Conservation (phyloP, 2,329 filamentous ascomycete genomes). For the Colletotrichum gloeosporioides region DNA sequence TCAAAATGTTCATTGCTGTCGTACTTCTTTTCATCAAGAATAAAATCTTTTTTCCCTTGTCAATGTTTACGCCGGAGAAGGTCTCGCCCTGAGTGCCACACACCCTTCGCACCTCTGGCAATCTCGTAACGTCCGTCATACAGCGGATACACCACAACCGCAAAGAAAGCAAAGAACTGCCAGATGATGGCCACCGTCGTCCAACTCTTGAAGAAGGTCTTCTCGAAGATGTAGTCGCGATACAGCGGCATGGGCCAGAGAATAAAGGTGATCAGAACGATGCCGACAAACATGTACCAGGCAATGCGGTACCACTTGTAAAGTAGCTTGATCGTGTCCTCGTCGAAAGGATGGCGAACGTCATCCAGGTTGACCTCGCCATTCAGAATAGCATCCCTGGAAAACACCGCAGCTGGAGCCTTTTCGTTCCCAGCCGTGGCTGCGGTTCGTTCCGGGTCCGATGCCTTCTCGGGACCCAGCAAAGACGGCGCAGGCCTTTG, state of each 20-base stretch:
- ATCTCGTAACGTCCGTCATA: neutral
- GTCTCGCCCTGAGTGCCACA: neutral
- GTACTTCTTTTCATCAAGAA: neutral
- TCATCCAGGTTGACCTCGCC: neutral
- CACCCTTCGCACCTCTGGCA: neutral
- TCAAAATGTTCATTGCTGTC: neutral
- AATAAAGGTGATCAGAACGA: neutral
- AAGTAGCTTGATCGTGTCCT: neutral
- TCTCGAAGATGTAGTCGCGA: constrained; percentile 53
- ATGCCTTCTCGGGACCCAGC: neutral
- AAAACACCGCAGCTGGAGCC: neutral
- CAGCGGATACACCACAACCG: neutral
- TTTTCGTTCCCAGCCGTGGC: neutral
- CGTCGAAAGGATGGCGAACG: neutral
- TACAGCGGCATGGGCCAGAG: constrained; percentile 63
- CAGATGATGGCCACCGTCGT: constrained; percentile 56
- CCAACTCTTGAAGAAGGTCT: constrained; percentile 56
- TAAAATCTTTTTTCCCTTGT: neutral
- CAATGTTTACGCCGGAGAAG: neutral
- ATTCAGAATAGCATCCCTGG: neutral
- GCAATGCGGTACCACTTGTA: neutral
- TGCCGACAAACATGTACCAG: neutral
- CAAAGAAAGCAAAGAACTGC: constrained; percentile 24
- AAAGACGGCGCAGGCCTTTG: neutral
- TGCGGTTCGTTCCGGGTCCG: neutral